Percentiles rank a stretch among this genome's conserved stretches.
phyloP scores from a whole-genome alignment of 179 eudicot genomes.

The Heliamphora pulchella region DNA sequence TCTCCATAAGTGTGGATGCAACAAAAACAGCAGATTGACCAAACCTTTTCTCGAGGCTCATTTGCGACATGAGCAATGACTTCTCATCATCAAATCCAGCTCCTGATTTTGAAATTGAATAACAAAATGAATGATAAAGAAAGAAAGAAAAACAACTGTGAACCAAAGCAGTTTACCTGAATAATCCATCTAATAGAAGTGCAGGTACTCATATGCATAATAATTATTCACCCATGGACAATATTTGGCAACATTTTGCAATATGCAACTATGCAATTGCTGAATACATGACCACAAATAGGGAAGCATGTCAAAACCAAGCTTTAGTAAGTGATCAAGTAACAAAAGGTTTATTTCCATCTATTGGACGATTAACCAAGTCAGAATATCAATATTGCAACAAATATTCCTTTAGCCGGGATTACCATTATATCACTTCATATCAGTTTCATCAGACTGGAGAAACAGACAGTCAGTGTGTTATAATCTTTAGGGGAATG shows the following conservation, averaged over 20 bases:
- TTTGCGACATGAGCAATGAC: constrained; percentile 64
- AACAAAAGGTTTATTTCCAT: neutral
- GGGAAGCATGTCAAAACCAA: neutral
- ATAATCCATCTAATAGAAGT: neutral
- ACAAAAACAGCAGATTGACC: constrained; percentile 70
- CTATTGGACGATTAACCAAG: neutral
- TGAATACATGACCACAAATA: neutral
- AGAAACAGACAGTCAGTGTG: neutral
- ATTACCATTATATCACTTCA: neutral
- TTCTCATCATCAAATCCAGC: constrained; percentile 83
- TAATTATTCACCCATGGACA: neutral
- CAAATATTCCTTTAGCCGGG: neutral
- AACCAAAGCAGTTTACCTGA: constrained; percentile 4
- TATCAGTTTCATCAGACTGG: neutral
- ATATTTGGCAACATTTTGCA: neutral
- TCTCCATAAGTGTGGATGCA: constrained; percentile 73
- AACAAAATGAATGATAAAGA: neutral
- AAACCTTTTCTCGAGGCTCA: constrained; percentile 65
- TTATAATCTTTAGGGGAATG: too few relatives aligned
- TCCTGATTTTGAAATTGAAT: constrained; percentile 33
- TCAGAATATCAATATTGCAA: neutral
- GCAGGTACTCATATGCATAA: neutral
- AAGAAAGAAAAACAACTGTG: neutral
- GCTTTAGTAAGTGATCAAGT: neutral
- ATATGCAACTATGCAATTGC: neutral